These are phyloP conservation scores for Myriosclerotinia curreyana DNA, from an alignment of 2,329 filamentous ascomycete genomes.

Conservation along the genomic window DNA sequence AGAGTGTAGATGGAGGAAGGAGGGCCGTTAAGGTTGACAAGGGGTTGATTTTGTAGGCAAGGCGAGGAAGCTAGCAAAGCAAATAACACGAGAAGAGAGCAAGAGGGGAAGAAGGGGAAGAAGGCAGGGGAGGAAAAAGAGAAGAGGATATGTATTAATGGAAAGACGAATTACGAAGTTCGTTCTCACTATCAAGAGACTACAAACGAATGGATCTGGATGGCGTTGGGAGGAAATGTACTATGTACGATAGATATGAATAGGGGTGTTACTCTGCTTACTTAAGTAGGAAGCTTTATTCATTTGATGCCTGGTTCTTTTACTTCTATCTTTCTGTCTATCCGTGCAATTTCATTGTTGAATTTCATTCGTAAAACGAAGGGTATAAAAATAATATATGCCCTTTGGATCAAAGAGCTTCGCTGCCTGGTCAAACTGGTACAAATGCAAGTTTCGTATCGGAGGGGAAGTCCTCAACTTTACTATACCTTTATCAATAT, in stretches of 20 bases:
- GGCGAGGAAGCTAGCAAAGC: neutral
- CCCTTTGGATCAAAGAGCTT: too few relatives aligned
- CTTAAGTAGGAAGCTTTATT: neutral
- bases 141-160: neutral
- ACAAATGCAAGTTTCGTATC: too few relatives aligned
- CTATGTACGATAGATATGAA: neutral
- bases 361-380: too few relatives aligned
- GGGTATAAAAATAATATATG: too few relatives aligned
- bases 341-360: too few relatives aligned
- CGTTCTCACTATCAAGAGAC: neutral
- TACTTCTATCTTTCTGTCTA: too few relatives aligned
- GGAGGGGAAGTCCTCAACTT: too few relatives aligned
- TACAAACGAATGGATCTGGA: neutral
- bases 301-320: neutral
- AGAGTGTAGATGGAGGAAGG: slow-evolving; percentile 55
- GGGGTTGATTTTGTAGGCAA: slow-evolving; percentile 39
- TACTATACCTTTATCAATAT: too few relatives aligned
- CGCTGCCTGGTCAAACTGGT: too few relatives aligned
- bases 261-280: neutral
- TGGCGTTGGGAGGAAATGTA: neutral
- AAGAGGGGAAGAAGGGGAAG: too few relatives aligned
- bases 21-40: slow-evolving; percentile 59
- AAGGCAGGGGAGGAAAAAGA: neutral
- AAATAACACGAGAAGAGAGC: too few relatives aligned
- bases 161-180: neutral